Conservation (phyloP, 805 yeast genomes). For the Wickerhamiella domercqiae region DNA sequence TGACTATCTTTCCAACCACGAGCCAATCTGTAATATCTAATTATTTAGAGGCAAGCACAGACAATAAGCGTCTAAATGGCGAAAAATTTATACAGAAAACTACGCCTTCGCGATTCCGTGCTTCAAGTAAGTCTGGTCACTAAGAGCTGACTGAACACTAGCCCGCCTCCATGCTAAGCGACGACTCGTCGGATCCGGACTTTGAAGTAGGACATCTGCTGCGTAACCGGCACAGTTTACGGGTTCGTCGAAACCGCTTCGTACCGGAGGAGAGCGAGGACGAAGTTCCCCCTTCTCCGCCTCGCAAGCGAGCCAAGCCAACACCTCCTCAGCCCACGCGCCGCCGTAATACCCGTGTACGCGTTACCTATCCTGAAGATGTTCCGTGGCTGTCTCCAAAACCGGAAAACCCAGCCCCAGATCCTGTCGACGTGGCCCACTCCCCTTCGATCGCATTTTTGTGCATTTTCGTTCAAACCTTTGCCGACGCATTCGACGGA, state of each 20-base stretch:
- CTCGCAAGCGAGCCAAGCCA: background rate
- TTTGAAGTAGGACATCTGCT: background rate
- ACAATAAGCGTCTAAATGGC: too few species aligned
- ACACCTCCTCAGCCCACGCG: conserved; percentile 1
- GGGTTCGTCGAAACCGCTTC: background rate
- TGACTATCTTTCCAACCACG: too few species aligned
- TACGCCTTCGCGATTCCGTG: too few species aligned
- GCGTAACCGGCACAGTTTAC: conserved; percentile 1
- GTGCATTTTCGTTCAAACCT: conserved; percentile 15
- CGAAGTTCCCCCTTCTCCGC: background rate
- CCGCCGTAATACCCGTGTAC: conserved; percentile 7
- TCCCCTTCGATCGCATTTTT: conserved; percentile 21
- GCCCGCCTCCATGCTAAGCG: background rate
- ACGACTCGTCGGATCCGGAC: conserved; percentile 2
- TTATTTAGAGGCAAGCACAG: too few species aligned
- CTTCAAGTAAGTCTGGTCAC: too few species aligned
- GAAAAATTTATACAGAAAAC: too few species aligned
- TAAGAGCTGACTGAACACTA: too few species aligned
- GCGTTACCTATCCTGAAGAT: conserved; percentile 20
- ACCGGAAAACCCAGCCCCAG: conserved; percentile 16
- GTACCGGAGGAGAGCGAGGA: background rate
- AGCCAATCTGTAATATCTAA: too few species aligned
- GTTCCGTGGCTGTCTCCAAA: conserved; percentile 17
- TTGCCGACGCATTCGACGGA: conserved; percentile 19
- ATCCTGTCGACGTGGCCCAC: conserved; percentile 14